A percentile compares a stretch with the other conserved stretches of the same genome.
These are phyloP conservation scores for Ocimum tenuiflorum DNA, from an alignment of 257 asterid genomes.

Conservation along the genomic window DNA sequence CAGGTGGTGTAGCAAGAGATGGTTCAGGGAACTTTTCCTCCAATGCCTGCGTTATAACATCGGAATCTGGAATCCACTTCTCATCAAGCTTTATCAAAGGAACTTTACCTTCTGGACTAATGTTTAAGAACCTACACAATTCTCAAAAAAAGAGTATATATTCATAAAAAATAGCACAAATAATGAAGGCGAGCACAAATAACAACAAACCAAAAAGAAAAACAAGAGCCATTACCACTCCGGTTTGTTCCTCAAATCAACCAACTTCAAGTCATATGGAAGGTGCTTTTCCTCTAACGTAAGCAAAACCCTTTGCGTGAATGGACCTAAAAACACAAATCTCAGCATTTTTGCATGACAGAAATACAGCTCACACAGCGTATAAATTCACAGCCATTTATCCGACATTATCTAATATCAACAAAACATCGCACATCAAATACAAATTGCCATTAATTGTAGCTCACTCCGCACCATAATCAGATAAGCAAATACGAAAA, in stretches of 20 bases:
- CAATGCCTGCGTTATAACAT: constrained; percentile 72
- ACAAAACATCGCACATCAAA: not conserved
- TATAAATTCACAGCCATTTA: not conserved
- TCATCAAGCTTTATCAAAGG: constrained; percentile 82
- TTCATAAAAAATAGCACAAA: not conserved
- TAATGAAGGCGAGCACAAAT: not conserved
- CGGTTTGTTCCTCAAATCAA: constrained; percentile 76
- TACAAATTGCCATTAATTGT: not conserved
- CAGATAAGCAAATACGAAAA: not conserved
- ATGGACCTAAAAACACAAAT: constrained; percentile 55
- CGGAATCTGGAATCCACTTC: constrained; percentile 91
- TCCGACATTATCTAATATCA: not conserved
- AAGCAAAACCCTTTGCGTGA: constrained; percentile 80
- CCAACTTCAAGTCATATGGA: constrained; percentile 72
- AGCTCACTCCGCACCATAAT: not conserved
- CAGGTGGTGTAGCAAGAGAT: constrained; percentile 69
- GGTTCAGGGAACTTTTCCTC: constrained; percentile 91
- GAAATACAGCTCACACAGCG: not conserved
- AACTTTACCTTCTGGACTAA: constrained; percentile 90
- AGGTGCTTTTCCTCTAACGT: constrained; percentile 84
- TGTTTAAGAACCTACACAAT: constrained; percentile 48
- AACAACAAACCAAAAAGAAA: not conserved
- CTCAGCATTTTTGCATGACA: not conserved
- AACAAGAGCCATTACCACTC: constrained; percentile 50
- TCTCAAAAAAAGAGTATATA: not conserved